Evolutionary conservation across 192 early-diverging fungal species (phyloP).

Genomic region (Allomyces javanicus): DNA sequence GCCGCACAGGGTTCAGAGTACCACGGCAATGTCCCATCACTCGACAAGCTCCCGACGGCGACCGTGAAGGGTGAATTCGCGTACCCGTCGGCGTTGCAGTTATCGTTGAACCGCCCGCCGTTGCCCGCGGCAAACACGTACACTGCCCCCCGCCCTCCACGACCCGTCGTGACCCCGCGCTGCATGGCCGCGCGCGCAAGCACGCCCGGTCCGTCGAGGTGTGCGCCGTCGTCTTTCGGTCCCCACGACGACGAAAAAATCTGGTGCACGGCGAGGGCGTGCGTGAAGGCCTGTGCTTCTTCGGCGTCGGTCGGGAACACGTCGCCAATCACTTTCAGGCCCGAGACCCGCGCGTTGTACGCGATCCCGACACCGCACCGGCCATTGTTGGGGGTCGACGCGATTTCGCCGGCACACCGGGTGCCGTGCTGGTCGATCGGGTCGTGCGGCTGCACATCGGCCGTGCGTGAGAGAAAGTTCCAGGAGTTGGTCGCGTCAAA

Average conservation of each 20-base stretch:
- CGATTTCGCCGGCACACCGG: constrained; percentile 93
- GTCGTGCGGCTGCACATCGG: constrained; percentile 27
- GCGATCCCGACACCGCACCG: constrained; percentile 82
- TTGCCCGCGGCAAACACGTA: constrained; percentile 92
- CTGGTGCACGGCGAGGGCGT: constrained; percentile 63
- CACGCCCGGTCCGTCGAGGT: constrained; percentile 63
- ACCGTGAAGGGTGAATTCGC: constrained; percentile 90
- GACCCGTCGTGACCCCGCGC: constrained; percentile 68
- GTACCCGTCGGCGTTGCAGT: constrained; percentile 94
- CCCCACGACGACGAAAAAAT: constrained; percentile 99
- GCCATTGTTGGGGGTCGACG: constrained; percentile 68
- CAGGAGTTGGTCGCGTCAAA: neutral
- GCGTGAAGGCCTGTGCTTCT: constrained; percentile 79
- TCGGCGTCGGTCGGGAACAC: constrained; percentile 57
- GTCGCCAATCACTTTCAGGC: constrained; percentile 8
- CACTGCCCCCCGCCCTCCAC: constrained; percentile 65
- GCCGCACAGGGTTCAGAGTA: constrained; percentile 81
- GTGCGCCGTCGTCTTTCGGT: constrained; percentile 66
- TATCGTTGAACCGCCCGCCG: constrained; percentile 57
- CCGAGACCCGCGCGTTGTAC: constrained; percentile 64
- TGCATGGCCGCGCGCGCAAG: constrained; percentile 63
- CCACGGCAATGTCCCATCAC: constrained; percentile 48
- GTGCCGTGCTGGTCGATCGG: constrained; percentile 83
- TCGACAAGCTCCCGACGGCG: constrained; percentile 70
- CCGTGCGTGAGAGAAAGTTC: neutral